Evolutionary conservation across 2,329 filamentous ascomycete species (phyloP), one percentile per base, ranked within the genome.

Genomic region (Boeremia lycopersici): DNA sequence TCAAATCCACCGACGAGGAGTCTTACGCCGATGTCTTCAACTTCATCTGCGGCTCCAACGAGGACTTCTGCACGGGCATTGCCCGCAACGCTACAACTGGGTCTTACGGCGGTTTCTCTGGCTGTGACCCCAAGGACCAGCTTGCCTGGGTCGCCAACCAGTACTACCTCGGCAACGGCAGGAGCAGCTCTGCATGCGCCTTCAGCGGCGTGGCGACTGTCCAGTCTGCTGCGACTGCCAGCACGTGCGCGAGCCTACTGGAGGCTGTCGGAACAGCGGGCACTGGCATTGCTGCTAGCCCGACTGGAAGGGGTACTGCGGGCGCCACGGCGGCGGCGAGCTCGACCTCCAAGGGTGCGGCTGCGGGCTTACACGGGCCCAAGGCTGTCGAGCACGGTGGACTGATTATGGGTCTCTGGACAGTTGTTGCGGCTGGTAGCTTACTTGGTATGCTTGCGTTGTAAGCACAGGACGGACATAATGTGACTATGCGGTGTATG

Each of bases 81-180:
- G 76, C 74, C 45, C 82, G 81, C 65, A 89, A 93, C 74, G 84
- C 84, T 38, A 84, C 82, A 43, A 85, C 81, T 7, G 90, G 89
- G 67, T 77, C 81, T 53, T 95, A 89, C 74, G 90, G 90, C 63
- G 84, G 88, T 29, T 90, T 89, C 81, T 84, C 85, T 70, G 90
- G 91, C 83, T 95, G 90, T 80, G 79, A 82, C 62, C 72, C 85
- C 61, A 82, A 83, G 62, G 82, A 90, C 75, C 85, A 92, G 81
- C 85, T 95, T 30, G 85, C 85, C 40, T 92, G 84, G 73, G 88
- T 86, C 34, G 85, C 92, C 50, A 86, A 93, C 78, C 77, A 85
- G 68, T 93, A 93, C 82, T 77, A 75, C 61, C 81, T 87, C 69
- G 78, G 81, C 63, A 80, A 80, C 58, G 75, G 75, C 42, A 73